Evolutionary conservation across 179 eudicot species (phyloP).

Genomic region (Sideroxylon spinosum): DNA sequence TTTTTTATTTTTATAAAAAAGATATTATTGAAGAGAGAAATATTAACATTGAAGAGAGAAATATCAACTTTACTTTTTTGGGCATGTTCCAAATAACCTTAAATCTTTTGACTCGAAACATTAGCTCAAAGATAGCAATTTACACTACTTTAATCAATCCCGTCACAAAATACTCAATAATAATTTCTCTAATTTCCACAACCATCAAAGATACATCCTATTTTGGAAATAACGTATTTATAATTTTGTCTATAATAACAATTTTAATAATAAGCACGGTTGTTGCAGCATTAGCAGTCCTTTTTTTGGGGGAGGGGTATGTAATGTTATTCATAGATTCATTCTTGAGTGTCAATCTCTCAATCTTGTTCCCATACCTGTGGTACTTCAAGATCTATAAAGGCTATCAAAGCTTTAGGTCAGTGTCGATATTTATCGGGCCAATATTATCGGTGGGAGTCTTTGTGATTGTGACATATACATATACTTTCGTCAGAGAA

Average conservation of each 20-base stretch:
- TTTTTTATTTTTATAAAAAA: no score
- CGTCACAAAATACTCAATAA: constrained; percentile 41
- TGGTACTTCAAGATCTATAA: constrained; percentile 43
- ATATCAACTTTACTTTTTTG: no score
- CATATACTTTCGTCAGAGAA: constrained; percentile 35
- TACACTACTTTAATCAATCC: constrained; percentile 45
- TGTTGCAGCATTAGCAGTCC: constrained; percentile 38
- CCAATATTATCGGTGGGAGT: constrained; percentile 33
- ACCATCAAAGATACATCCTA: constrained; percentile 34
- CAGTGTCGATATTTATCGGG: constrained; percentile 27
- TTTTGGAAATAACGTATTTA: constrained; percentile 16
- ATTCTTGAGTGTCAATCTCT: constrained; percentile 34
- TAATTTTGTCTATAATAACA: constrained; percentile 33
- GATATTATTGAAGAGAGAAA: no score
- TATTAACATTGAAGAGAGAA: no score
- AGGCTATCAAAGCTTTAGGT: constrained; percentile 19
- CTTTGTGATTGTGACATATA: constrained; percentile 33
- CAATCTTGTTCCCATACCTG: constrained; percentile 48
- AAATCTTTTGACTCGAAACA: constrained; percentile 34
- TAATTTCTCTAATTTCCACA: constrained; percentile 39
- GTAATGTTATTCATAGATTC: constrained; percentile 53
- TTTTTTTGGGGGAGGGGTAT: constrained; percentile 53
- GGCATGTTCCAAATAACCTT: constrained; percentile 44
- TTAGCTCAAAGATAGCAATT: constrained; percentile 46
- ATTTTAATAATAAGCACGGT: constrained; percentile 35